phyloP scores from a whole-genome alignment of 371 early-diverging fungal genomes.

The Mortierella sp. region DNA sequence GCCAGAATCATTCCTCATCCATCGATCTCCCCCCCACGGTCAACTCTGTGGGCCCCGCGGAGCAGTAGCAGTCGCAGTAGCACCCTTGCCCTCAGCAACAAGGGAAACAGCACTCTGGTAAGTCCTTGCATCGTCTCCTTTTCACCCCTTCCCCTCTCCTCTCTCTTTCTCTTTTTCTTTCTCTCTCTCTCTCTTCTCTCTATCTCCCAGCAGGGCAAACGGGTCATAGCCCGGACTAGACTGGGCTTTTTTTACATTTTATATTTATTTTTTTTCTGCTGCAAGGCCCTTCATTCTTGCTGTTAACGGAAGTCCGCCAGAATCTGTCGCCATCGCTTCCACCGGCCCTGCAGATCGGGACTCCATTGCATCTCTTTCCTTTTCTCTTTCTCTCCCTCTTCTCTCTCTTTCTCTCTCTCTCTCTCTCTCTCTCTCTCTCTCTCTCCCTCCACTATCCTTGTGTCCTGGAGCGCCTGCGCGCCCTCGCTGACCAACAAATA shows the following conservation, averaged over 20 bases:
- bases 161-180: background rate
- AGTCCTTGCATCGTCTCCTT: background rate
- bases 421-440: background rate
- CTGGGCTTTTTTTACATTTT: too few relatives aligned
- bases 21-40: background rate
- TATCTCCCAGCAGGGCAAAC: too few relatives aligned
- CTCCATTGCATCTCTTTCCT: background rate
- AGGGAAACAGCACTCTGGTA: background rate
- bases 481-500: too few relatives aligned
- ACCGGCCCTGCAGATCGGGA: too few relatives aligned
- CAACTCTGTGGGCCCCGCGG: background rate
- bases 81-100: background rate
- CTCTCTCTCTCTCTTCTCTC: background rate
- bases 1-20: too few relatives aligned
- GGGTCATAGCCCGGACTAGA: too few relatives aligned
- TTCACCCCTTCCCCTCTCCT: background rate
- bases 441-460: background rate
- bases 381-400: conserved; percentile 5
- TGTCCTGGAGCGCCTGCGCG: too few relatives aligned
- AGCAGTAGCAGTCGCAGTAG: background rate
- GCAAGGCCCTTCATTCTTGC: too few relatives aligned
- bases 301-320: too few relatives aligned
- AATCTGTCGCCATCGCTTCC: too few relatives aligned
- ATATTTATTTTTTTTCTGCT: too few relatives aligned
- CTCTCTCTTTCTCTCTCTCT: conserved; percentile 1